Base-by-base conservation (phyloP, 306 rosid genomes). In the Hippophae rhamnoides region DNA sequence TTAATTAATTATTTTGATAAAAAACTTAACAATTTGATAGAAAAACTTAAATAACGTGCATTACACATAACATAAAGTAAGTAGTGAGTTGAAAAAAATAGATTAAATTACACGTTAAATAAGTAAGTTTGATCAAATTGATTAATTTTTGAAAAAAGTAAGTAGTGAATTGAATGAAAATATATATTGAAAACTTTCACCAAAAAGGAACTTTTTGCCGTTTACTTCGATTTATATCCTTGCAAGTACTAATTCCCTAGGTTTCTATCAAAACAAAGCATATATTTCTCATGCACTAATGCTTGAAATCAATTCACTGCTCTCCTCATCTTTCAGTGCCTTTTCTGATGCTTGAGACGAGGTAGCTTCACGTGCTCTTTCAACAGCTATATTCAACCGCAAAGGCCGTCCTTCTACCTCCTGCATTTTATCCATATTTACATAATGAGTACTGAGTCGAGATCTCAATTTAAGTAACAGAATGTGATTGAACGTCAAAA, bases 331-430 rank as follows among this genome's bases (percentile, higher is more conserved):
- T 58, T 64, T 65, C 27, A 69, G 41, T 61, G 58, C 70, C 31
- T 65, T 64, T 62, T 64, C 76, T 14, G 41, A 13, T 41, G 50
- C 58, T 10, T 79, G 65, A 13, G 75, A 54, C 8, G 95, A 69
- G 41, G 76, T 44, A 43, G 76, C 54, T 41, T 70, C 56, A 41
- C 50, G 14, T 55, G 74, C 61, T 63, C 70, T 79, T 8, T 54
- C 76, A 14, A 74, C 56, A 11, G 96, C 96, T 68, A 70, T 49
- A 55, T 85, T 85, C 68, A 92, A 69, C 64, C 95, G 81, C 66
- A 92, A 69, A 0, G 86, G 72, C 56, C 99, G 81, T 11, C 90
- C 90, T 67, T 92, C 77, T 64, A 88, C 79, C 72, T 83, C 99
- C 99, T 92, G 62, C 66, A 61, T 49, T 47, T 51, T 54, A 13